A percentile compares a stretch with the other conserved stretches of the same genome.
Evolutionary conservation across 306 rosid species (phyloP).

Genomic region (Adenanthera pavonina): DNA sequence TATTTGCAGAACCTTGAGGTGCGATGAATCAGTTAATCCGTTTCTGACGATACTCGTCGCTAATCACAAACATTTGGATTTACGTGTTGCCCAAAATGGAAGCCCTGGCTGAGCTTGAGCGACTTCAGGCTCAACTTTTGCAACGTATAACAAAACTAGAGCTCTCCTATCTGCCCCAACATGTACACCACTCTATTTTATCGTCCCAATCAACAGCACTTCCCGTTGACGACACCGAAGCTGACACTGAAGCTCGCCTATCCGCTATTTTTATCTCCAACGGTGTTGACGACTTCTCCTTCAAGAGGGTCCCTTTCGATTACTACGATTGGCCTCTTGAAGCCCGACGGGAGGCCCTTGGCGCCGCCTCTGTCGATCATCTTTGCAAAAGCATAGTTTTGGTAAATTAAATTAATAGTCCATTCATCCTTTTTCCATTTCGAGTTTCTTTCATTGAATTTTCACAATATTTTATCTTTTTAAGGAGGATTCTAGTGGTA

Average conservation of each 20-base stretch:
- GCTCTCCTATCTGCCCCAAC: slow-evolving; percentile 36
- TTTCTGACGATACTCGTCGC: slow-evolving; percentile 11
- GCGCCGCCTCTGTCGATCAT: slow-evolving; percentile 73
- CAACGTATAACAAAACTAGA: slow-evolving; percentile 65
- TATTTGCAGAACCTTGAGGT: not conserved
- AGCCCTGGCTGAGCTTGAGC: slow-evolving; percentile 57
- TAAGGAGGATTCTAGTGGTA: not conserved
- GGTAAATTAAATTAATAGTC: slow-evolving; percentile 35
- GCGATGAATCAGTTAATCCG: not conserved
- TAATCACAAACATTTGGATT: not conserved
- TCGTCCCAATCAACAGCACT: not conserved
- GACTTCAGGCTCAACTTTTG: slow-evolving; percentile 51
- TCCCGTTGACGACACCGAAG: not conserved
- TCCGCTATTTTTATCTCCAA: slow-evolving; percentile 63
- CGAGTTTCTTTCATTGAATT: not conserved
- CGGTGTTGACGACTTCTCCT: slow-evolving; percentile 66
- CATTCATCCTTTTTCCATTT: not conserved
- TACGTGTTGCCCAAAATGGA: slow-evolving; percentile 44
- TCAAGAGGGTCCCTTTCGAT: slow-evolving; percentile 72
- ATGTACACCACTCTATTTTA: slow-evolving; percentile 2
- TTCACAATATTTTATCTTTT: not conserved
- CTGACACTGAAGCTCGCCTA: slow-evolving; percentile 68
- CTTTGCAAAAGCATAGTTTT: slow-evolving; percentile 97
- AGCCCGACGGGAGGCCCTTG: slow-evolving; percentile 68
- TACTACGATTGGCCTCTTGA: slow-evolving; percentile 92